These are phyloP conservation scores for Xylaria scruposa DNA, from an alignment of 495 filamentous ascomycete genomes.

Conservation along the genomic window DNA sequence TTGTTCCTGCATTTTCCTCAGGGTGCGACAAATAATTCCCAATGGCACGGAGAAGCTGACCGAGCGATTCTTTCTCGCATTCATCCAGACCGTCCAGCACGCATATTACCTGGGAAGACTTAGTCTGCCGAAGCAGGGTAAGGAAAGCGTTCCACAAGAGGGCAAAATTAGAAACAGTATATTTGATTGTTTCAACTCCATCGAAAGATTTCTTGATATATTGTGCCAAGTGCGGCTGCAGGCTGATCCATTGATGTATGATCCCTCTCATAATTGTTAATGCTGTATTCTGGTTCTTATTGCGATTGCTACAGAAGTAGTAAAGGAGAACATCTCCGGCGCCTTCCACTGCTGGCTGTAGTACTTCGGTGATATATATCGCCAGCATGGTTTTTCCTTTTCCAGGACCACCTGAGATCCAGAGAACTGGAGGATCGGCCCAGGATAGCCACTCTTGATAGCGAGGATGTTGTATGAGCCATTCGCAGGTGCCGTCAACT, in stretches of 20 bases:
- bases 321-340: constrained; percentile 40
- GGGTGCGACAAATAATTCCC: constrained; percentile 32
- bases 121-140: constrained; percentile 39
- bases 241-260: constrained; percentile 31
- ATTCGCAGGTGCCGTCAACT: constrained; percentile 55
- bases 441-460: constrained; percentile 50
- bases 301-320: constrained; percentile 54
- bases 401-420: constrained; percentile 56
- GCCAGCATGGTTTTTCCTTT: constrained; percentile 60
- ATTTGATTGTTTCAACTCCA: constrained; percentile 40
- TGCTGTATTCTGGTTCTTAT: constrained; percentile 55
- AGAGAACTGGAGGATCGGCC: constrained; percentile 43
- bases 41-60: constrained; percentile 44
- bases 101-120: constrained; percentile 42
- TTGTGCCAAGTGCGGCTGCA: constrained; percentile 33
- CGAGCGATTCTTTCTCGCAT: constrained; percentile 50
- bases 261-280: constrained; percentile 51
- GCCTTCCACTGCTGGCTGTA: constrained; percentile 38
- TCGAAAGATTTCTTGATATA: constrained; percentile 37
- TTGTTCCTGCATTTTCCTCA: constrained; percentile 24
- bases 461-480: constrained; percentile 46
- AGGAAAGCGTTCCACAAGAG: constrained; percentile 48
- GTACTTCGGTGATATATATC: constrained; percentile 52
- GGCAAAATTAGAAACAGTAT: constrained; percentile 41
- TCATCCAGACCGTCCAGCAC: constrained; percentile 57